These are phyloP conservation scores for Sophora flavescens DNA, from an alignment of 306 rosid species.

Conservation along the genomic window DNA sequence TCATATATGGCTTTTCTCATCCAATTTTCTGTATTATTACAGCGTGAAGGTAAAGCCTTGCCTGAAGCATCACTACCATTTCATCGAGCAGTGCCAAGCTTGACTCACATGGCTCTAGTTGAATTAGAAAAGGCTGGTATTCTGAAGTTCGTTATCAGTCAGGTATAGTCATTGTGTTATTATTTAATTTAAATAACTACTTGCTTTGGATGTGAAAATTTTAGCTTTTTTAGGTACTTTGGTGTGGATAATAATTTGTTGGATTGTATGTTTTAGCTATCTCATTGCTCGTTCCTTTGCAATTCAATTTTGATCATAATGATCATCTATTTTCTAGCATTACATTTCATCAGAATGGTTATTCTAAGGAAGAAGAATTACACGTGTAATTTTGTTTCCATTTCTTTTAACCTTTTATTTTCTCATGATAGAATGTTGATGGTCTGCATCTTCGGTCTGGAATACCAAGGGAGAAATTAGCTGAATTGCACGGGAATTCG, in stretches of 20 bases:
- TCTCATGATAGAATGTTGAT: conserved; percentile 85
- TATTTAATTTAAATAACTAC: conserved; percentile 9
- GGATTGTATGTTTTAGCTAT: not conserved
- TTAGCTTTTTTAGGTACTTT: conserved; percentile 15
- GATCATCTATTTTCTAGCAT: conserved; percentile 4
- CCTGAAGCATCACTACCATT: conserved; percentile 97
- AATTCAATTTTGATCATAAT: not conserved
- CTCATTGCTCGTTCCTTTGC: not conserved
- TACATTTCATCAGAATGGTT: conserved; percentile 27
- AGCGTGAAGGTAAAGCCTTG: conserved; percentile 98
- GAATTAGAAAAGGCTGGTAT: conserved; percentile 86
- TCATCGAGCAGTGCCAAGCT: conserved; percentile 94
- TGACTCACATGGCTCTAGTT: conserved; percentile 95
- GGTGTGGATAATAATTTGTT: not conserved
- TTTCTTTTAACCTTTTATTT: conserved; percentile 36
- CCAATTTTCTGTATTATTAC: conserved; percentile 42
- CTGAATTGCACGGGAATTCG: conserved; percentile 97
- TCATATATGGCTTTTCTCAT: conserved; percentile 37
- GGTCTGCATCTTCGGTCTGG: conserved; percentile 99
- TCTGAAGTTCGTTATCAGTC: conserved; percentile 90
- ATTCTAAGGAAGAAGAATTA: conserved; percentile 10
- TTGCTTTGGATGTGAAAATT: not conserved
- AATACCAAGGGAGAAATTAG: conserved; percentile 91
- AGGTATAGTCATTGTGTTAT: conserved; percentile 57
- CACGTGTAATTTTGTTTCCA: not conserved